These are phyloP conservation scores for Kodamaea neixiangensis DNA, from an alignment of 805 yeast genomes.

Conservation along the genomic window DNA sequence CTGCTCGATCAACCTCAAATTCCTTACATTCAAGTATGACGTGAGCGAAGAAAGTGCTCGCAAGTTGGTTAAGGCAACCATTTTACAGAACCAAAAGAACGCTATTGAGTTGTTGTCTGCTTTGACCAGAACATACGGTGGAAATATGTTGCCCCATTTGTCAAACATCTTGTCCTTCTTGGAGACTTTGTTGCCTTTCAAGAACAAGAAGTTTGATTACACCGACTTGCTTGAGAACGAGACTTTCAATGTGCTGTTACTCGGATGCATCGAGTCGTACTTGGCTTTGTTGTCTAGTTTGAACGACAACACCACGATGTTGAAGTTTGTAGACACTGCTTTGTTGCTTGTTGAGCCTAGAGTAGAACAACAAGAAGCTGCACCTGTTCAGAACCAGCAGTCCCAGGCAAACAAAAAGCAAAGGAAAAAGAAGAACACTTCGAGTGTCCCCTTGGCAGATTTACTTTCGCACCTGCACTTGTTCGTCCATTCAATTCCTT, in stretches of 20 bases:
- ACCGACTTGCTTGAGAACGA: conserved; percentile 40
- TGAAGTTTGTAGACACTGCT: conserved; percentile 61
- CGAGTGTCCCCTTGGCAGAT: conserved; percentile 61
- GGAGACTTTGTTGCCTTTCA: conserved; percentile 61
- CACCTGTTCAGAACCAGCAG: conserved; percentile 5
- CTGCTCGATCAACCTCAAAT: conserved; percentile 54
- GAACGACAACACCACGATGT: conserved; percentile 52
- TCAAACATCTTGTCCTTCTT: conserved; percentile 52
- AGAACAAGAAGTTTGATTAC: conserved; percentile 31
- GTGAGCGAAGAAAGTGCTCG: conserved; percentile 56
- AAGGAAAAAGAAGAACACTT: conserved; percentile 43
- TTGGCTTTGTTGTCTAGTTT: conserved; percentile 38
- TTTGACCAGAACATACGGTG: conserved; percentile 37
- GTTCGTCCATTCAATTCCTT: conserved; percentile 47
- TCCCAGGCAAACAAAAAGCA: conserved; percentile 27
- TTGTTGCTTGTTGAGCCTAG: conserved; percentile 44
- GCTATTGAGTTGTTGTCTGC: conserved; percentile 46
- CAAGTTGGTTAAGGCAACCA: conserved; percentile 43
- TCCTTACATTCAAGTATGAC: conserved; percentile 57
- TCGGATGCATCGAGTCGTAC: conserved; percentile 24
- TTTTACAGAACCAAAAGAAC: conserved; percentile 45
- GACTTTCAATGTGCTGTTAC: conserved; percentile 39
- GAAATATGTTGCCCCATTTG: conserved; percentile 49
- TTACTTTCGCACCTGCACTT: conserved; percentile 63
- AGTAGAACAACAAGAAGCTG: conserved; percentile 5